Evolutionary conservation across 2,329 filamentous ascomycete genomes (phyloP).

Genomic region (Venturia aucupariae): DNA sequence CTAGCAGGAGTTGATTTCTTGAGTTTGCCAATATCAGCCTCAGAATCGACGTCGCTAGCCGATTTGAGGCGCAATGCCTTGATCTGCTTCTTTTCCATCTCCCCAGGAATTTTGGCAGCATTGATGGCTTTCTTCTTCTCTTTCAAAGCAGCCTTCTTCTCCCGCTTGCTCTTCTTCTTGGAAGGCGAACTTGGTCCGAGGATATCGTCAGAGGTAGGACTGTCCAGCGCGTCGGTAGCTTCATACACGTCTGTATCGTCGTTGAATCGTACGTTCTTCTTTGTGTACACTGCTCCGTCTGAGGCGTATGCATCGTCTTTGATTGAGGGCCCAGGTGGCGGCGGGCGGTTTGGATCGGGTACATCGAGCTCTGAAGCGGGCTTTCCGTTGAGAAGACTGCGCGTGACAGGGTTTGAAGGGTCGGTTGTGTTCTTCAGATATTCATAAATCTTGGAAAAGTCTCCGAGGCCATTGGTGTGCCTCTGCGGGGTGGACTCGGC

Average conservation of each 20-base stretch:
- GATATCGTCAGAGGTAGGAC: slow-evolving; percentile 11
- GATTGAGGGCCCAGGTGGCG: slow-evolving; percentile 3
- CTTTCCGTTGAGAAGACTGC: slow-evolving; percentile 13
- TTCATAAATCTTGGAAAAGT: slow-evolving; percentile 38
- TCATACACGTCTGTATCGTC: slow-evolving; percentile 18
- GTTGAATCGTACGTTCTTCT: slow-evolving; percentile 22
- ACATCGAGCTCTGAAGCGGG: neutral
- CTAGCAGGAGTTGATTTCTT: slow-evolving; percentile 25
- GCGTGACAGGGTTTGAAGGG: neutral
- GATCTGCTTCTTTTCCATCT: slow-evolving; percentile 2
- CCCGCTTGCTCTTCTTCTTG: slow-evolving; percentile 18
- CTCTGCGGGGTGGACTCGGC: neutral
- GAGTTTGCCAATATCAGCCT: slow-evolving; percentile 20
- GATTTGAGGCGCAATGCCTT: slow-evolving; percentile 17
- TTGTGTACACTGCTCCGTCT: slow-evolving; percentile 30
- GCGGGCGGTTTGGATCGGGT: neutral
- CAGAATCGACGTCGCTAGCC: slow-evolving; percentile 26
- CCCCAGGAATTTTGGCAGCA: slow-evolving; percentile 16
- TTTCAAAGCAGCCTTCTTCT: slow-evolving; percentile 19
- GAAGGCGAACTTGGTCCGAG: slow-evolving; percentile 2
- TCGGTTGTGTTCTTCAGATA: slow-evolving; percentile 29
- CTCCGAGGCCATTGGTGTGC: slow-evolving; percentile 27
- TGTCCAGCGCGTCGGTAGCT: slow-evolving; percentile 13
- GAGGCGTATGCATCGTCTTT: slow-evolving; percentile 31
- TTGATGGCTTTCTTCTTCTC: slow-evolving; percentile 22